These are phyloP conservation scores for Boletus eberwhitei DNA, from an alignment of 768 basidiomycete species.

Conservation along the genomic window DNA sequence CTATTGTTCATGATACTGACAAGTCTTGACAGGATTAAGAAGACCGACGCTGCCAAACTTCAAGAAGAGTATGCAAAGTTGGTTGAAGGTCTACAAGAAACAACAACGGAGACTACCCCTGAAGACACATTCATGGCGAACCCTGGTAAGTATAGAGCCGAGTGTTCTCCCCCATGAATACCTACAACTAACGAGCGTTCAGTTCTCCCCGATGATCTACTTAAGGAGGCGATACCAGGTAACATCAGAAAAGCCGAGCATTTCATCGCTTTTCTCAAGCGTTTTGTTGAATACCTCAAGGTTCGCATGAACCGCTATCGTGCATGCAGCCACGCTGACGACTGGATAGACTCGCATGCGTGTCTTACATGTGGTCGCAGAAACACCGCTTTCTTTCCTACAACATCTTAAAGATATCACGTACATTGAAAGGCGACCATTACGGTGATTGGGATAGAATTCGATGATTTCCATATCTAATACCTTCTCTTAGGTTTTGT, in stretches of 20 bases:
- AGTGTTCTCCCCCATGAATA: not conserved
- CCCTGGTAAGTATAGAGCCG: constrained; percentile 56
- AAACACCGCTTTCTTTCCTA: constrained; percentile 94
- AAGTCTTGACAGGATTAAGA: constrained; percentile 69
- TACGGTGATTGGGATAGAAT: constrained; percentile 56
- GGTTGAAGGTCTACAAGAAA: constrained; percentile 89
- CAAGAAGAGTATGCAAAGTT: constrained; percentile 96
- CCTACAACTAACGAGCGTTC: constrained; percentile 1
- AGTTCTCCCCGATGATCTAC: constrained; percentile 92
- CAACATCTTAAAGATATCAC: constrained; percentile 99
- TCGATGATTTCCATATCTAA: not conserved
- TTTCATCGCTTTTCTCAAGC: constrained; percentile 96
- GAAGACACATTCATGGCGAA: constrained; percentile 88
- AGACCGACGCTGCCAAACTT: constrained; percentile 86
- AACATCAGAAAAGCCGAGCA: constrained; percentile 99
- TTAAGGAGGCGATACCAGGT: constrained; percentile 94
- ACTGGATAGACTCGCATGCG: constrained; percentile 89
- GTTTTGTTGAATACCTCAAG: constrained; percentile 98
- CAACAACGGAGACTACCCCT: constrained; percentile 49
- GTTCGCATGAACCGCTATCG: constrained; percentile 36
- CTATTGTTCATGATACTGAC: constrained; percentile 3
- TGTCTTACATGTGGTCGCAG: constrained; percentile 98
- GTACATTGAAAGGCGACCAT: constrained; percentile 90
- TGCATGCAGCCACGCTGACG: constrained; percentile 8
- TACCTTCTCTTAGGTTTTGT: constrained; percentile 66